Conservation (phyloP, 192 early-diverging fungal species). For the Podila minutissima region DNA sequence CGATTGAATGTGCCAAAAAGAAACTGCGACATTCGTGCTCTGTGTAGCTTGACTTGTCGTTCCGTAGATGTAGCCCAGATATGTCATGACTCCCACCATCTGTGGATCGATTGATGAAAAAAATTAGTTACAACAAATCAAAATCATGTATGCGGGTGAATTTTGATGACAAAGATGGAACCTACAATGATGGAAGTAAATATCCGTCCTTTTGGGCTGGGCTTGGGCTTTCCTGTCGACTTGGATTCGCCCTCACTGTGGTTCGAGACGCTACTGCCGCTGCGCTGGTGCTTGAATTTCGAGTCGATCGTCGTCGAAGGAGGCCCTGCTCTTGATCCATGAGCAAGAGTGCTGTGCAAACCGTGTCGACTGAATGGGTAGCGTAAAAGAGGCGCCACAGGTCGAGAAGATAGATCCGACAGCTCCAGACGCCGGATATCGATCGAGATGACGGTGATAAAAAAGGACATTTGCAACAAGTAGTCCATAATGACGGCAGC, state of each 20-base stretch:
- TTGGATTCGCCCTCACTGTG: conserved; percentile 24
- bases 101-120: neutral
- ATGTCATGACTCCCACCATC: conserved; percentile 48
- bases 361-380: conserved; percentile 34
- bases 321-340: neutral
- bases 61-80: conserved; percentile 47
- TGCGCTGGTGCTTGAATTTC: conserved; percentile 8
- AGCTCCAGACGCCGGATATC: conserved; percentile 81
- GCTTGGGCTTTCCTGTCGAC: neutral
- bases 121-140: neutral
- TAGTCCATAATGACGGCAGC: conserved; percentile 79
- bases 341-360: neutral
- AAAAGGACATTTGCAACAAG: conserved; percentile 84
- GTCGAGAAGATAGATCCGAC: conserved; percentile 27
- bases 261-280: conserved; percentile 9
- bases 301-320: neutral
- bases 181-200: conserved; percentile 48
- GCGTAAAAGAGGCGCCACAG: conserved; percentile 16
- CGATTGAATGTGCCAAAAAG: conserved; percentile 29
- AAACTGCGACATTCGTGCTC: conserved; percentile 7
- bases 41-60: conserved; percentile 21
- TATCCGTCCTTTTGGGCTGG: conserved; percentile 29
- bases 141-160: no score
- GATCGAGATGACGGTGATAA: conserved; percentile 81
- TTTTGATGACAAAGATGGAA: neutral